Conservation (phyloP, 768 basidiomycete species). For the Paxillus involutus region DNA sequence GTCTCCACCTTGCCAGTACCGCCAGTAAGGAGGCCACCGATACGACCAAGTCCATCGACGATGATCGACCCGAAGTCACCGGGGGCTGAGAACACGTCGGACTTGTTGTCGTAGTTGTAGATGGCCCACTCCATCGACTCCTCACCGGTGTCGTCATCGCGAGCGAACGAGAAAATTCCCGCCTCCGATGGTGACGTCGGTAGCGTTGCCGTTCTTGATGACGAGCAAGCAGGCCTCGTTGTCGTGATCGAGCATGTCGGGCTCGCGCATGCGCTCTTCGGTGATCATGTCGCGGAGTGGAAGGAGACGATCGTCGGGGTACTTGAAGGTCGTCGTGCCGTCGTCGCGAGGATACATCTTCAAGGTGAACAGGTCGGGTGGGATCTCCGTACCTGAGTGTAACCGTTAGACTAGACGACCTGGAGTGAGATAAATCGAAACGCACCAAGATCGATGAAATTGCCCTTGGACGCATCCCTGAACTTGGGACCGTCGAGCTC, state of each 20-base stretch:
- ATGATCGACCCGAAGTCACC: slow-evolving; percentile 34
- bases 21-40: slow-evolving; percentile 33
- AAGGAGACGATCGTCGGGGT: slow-evolving; percentile 31
- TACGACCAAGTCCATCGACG: slow-evolving; percentile 17
- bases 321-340: slow-evolving; percentile 20
- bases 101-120: slow-evolving; percentile 26
- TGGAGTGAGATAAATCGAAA: no score
- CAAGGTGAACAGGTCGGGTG: background rate
- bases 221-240: slow-evolving; percentile 32
- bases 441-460: background rate
- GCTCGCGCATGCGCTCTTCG: slow-evolving; percentile 29
- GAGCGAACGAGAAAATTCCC: slow-evolving; percentile 24
- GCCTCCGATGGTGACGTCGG: slow-evolving; percentile 33
- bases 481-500: slow-evolving; percentile 32
- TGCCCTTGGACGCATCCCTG: slow-evolving; percentile 1
- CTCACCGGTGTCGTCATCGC: slow-evolving; percentile 17
- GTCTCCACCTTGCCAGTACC: slow-evolving; percentile 22
- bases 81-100: slow-evolving; percentile 29
- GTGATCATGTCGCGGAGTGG: slow-evolving; percentile 24
- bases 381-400: no score
- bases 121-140: slow-evolving; percentile 32
- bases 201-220: slow-evolving; percentile 32
- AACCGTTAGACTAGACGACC: no score
- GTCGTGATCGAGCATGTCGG: slow-evolving; percentile 21
- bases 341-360: slow-evolving; percentile 25